A percentile compares a stretch with the other conserved stretches of the same genome.
These are phyloP conservation scores for Pseudogymnoascus sp. DNA, from an alignment of 2,329 filamentous ascomycete species.

Conservation along the genomic window DNA sequence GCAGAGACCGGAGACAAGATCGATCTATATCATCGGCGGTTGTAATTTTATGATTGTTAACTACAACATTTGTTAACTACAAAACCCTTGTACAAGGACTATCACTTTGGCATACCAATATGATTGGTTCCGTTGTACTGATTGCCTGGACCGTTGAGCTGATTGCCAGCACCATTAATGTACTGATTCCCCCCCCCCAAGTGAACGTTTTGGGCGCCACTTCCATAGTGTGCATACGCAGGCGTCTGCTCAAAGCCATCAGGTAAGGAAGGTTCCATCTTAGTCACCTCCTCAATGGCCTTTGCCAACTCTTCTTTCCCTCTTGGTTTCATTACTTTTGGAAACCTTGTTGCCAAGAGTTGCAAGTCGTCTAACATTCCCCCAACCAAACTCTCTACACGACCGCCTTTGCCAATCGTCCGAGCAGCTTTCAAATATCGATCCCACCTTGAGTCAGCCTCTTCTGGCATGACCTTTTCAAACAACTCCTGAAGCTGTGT, in stretches of 20 bases:
- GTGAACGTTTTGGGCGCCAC: neutral
- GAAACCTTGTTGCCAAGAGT: conserved; percentile 15
- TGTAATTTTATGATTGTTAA: neutral
- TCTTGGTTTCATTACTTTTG: conserved; percentile 11
- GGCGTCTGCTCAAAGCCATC: neutral
- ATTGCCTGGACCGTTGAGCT: neutral
- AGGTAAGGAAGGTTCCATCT: neutral
- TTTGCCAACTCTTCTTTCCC: neutral
- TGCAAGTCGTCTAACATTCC: conserved; percentile 15
- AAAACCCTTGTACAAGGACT: neutral
- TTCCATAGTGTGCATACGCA: neutral
- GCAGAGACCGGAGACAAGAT: conserved; percentile 15
- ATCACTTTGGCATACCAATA: neutral
- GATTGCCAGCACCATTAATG: neutral
- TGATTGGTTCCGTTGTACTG: neutral
- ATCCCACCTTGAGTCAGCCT: conserved; percentile 11
- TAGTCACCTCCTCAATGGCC: conserved; percentile 14
- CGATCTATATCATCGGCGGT: neutral
- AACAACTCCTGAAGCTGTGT: neutral
- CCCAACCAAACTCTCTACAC: conserved; percentile 14
- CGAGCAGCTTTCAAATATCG: conserved; percentile 16
- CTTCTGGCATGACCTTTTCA: conserved; percentile 14
- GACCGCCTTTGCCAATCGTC: conserved; percentile 14
- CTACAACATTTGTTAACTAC: neutral
- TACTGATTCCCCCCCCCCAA: neutral